Evolutionary conservation across 306 rosid species (phyloP).

Genomic region (Cicer chorassanicum): DNA sequence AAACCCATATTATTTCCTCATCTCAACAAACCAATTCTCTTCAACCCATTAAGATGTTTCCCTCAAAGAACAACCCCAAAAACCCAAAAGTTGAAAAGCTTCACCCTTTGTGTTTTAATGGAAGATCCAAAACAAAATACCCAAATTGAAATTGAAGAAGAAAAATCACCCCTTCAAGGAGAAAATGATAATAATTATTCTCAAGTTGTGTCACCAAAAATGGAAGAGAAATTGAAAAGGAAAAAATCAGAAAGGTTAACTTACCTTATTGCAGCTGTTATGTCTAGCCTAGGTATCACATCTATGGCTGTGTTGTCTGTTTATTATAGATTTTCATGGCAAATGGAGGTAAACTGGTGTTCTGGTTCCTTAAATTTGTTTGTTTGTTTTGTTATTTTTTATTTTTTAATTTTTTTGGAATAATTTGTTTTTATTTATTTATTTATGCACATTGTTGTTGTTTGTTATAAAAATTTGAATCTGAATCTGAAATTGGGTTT

Average conservation of each 20-base stretch:
- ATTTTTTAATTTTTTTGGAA: neutral
- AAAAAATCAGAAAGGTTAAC: slow-evolving; percentile 80
- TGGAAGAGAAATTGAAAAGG: slow-evolving; percentile 66
- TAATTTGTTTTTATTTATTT: neutral
- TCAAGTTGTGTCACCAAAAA: slow-evolving; percentile 45
- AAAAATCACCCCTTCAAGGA: neutral
- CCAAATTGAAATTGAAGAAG: slow-evolving; percentile 42
- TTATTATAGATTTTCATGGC: slow-evolving; percentile 91
- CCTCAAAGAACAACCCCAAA: slow-evolving; percentile 38
- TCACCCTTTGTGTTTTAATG: slow-evolving; percentile 71
- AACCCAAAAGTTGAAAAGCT: slow-evolving; percentile 48
- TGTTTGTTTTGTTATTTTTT: neutral
- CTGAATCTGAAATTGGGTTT: slow-evolving; percentile 38
- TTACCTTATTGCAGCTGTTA: slow-evolving; percentile 80
- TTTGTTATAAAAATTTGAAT: neutral
- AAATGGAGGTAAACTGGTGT: slow-evolving; percentile 72
- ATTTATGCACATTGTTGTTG: neutral
- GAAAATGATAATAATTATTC: neutral
- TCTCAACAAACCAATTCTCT: slow-evolving; percentile 49
- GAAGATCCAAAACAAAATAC: slow-evolving; percentile 65
- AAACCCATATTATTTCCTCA: slow-evolving; percentile 27
- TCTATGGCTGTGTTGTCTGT: slow-evolving; percentile 89
- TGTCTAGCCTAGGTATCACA: slow-evolving; percentile 88
- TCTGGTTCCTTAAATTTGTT: neutral
- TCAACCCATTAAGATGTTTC: slow-evolving; percentile 45